A percentile compares a stretch with the other conserved stretches of the same genome.
Evolutionary conservation across 1,284 basidiomycete genomes (phyloP).

Genomic region (Omphalotus olearius): DNA sequence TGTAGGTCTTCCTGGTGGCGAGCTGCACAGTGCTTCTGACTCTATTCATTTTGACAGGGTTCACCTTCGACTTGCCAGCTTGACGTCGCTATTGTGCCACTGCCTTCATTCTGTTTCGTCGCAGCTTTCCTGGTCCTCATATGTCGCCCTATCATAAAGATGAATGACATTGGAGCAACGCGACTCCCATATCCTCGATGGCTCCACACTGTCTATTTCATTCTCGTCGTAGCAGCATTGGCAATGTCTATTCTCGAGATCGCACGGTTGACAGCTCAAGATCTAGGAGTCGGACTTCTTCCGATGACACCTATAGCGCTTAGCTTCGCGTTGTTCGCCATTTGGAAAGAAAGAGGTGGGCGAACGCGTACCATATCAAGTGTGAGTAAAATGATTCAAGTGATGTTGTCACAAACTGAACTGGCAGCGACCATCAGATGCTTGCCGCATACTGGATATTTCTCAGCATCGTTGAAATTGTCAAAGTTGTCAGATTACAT

Average conservation of each 20-base stretch:
- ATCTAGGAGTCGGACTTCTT: constrained; percentile 23
- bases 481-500: constrained; percentile 21
- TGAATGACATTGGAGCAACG: background rate
- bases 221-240: constrained; percentile 19
- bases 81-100: constrained; percentile 23
- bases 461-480: constrained; percentile 15
- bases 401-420: background rate
- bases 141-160: constrained; percentile 4
- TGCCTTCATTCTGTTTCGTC: constrained; percentile 23
- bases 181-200: constrained; percentile 13
- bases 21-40: background rate
- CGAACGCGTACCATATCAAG: constrained; percentile 16
- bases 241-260: constrained; percentile 25
- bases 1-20: constrained; percentile 1
- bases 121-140: constrained; percentile 10
- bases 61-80: constrained; percentile 25
- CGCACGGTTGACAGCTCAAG: constrained; percentile 19
- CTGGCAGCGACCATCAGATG: constrained; percentile 13
- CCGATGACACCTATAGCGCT: constrained; percentile 20
- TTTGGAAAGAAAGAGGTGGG: constrained; percentile 19
- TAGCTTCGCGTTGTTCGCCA: constrained; percentile 14
- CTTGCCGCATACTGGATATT: constrained; percentile 22
- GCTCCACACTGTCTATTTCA: constrained; percentile 22
- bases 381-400: constrained; percentile 15
- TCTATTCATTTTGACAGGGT: constrained; percentile 17